Conservation (phyloP, 2,329 filamentous ascomycete species). For the Claviceps fusiformis region DNA sequence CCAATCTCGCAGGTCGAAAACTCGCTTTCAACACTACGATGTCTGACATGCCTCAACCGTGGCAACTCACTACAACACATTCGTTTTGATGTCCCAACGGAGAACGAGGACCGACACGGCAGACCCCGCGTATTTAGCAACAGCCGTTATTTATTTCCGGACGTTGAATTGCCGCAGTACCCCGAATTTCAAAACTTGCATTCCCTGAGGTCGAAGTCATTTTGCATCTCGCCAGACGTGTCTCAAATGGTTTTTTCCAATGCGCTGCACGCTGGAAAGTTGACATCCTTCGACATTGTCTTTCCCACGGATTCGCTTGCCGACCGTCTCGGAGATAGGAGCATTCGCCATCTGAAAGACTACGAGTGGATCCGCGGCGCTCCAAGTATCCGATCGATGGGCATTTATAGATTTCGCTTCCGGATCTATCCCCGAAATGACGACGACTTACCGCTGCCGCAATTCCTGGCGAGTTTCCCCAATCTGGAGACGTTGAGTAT, state of each 20-base stretch:
- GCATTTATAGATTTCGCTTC: conserved; percentile 23
- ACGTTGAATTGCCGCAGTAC: background rate
- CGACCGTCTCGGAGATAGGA: conserved; percentile 13
- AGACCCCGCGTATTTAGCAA: background rate
- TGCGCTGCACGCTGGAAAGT: conserved; percentile 14
- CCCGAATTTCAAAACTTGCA: conserved; percentile 15
- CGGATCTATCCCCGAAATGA: conserved; percentile 14
- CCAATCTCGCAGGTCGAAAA: conserved; percentile 10
- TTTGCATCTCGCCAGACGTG: conserved; percentile 12
- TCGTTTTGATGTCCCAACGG: conserved; percentile 18
- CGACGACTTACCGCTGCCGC: conserved; percentile 17
- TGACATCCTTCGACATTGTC: conserved; percentile 22
- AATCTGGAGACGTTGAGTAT: conserved; percentile 23
- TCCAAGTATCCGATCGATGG: conserved; percentile 19
- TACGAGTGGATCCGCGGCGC: conserved; percentile 24
- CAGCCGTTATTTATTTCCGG: background rate
- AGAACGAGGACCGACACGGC: conserved; percentile 9
- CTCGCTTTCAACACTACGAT: conserved; percentile 8
- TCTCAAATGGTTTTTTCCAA: conserved; percentile 13
- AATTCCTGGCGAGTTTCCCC: conserved; percentile 23
- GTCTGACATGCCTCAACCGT: conserved; percentile 14
- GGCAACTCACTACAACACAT: conserved; percentile 14
- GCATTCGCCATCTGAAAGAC: conserved; percentile 16
- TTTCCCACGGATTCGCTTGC: conserved; percentile 18
- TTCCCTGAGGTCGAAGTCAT: conserved; percentile 15